Evolutionary conservation across 2,329 filamentous ascomycete genomes (phyloP).

Genomic region (Rhynchosporium secalis): DNA sequence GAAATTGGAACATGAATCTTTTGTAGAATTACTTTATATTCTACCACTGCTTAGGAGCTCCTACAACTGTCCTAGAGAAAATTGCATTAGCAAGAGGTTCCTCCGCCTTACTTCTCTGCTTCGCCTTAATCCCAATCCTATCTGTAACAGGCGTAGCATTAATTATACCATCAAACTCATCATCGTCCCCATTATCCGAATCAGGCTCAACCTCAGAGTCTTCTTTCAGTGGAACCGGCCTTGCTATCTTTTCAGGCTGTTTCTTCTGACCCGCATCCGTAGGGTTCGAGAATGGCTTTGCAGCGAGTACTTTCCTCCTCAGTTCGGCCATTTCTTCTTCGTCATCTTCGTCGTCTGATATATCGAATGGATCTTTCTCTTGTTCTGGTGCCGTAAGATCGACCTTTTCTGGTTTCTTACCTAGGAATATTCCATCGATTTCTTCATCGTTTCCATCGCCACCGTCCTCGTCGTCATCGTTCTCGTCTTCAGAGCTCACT

Average conservation of each 20-base stretch:
- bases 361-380: conserved; percentile 66
- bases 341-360: conserved; percentile 79
- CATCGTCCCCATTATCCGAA: conserved; percentile 67
- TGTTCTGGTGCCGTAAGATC: conserved; percentile 44
- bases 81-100: conserved; percentile 38
- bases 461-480: conserved; percentile 48
- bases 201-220: conserved; percentile 71
- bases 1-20: no score
- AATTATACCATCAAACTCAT: conserved; percentile 90
- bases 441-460: conserved; percentile 49
- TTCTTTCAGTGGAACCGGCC: conserved; percentile 54
- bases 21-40: not conserved
- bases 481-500: conserved; percentile 50
- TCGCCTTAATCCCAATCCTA: conserved; percentile 69
- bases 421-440: conserved; percentile 61
- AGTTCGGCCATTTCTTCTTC: conserved; percentile 90
- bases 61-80: conserved; percentile 41
- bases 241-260: conserved; percentile 60
- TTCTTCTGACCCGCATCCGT: conserved; percentile 52
- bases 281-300: conserved; percentile 78
- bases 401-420: conserved; percentile 49
- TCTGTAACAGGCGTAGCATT: conserved; percentile 88
- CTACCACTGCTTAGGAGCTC: conserved; percentile 41
- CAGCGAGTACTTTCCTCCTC: conserved; percentile 82
- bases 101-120: conserved; percentile 54